These are phyloP conservation scores for Gnaphalium uliginosum DNA, from an alignment of 129 eudicot genomes.

Conservation along the genomic window DNA sequence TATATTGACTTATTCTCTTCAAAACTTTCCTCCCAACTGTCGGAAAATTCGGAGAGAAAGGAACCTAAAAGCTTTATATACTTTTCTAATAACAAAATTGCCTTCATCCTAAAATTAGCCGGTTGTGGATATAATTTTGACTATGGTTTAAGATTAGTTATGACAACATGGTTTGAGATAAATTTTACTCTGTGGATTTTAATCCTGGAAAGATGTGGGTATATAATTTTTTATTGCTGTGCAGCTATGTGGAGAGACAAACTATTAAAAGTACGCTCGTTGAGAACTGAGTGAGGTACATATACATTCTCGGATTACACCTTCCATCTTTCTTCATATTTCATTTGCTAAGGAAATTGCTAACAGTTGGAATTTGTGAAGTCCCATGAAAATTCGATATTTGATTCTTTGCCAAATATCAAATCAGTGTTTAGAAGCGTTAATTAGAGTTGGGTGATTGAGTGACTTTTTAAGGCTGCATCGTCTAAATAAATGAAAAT, in stretches of 20 bases:
- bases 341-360: not conserved
- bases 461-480: not conserved
- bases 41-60: not conserved
- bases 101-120: not conserved
- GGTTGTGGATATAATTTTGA: not conserved
- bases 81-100: not conserved
- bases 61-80: not conserved
- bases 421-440: not conserved
- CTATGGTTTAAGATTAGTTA: not conserved
- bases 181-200: not conserved
- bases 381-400: constrained; percentile 9
- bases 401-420: not conserved
- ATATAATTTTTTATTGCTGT: constrained; percentile 8
- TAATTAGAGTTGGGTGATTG: not conserved
- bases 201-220: not conserved
- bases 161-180: not conserved
- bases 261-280: constrained; percentile 46
- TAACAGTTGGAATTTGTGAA: not conserved
- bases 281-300: constrained; percentile 33
- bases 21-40: not conserved
- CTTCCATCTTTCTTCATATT: not conserved
- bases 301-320: constrained; percentile 1
- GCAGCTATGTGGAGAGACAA: constrained; percentile 74
- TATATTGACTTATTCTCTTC: not conserved
- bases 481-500: not conserved